Base-by-base conservation (phyloP, 257 asterid species). In the Dorcoceras hygrometricum region DNA sequence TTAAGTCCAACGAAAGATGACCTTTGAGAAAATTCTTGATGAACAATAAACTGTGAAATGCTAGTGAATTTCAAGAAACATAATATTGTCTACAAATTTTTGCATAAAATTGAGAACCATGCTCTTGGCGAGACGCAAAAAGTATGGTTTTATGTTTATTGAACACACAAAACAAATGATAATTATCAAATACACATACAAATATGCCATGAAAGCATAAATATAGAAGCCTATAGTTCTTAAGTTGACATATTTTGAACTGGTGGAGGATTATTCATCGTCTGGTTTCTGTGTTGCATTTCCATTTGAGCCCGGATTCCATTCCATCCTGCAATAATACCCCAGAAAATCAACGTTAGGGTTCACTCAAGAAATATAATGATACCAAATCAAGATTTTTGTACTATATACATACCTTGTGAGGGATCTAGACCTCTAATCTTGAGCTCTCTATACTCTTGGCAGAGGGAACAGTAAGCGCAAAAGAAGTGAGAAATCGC, bases 391-490 rank as follows among this genome's bases (percentile, higher is more conserved):
- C 31, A 14, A 19, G 14, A 19, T 29, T 16, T 12, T 27, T 26
- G 4, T 9, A 27, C 27, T 50, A 22, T n/a, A 11, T 27, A 23
- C 23, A 50, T 78, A 81, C 86, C 86, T 57, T 69, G 74, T 66
- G 83, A 73, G 10, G 85, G 87, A 73, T 81, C 78, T 1, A 81
- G 81, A 0, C 82, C 82, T 39, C 79, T 65, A 11, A n/a, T 68
- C 46, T 70, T 70, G 55, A 84, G 89, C 53, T 84, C 87, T 48
- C 89, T 70, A 34, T 64, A 81, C 71, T 81, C 87, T 28, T 84
- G 87, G 71, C 85, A 81, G 23, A 79, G 89, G 27, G 89, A 74
- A 69, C 85, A 81, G 12, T 69, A 77, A 4, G 84, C 63, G 24
- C 83, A 84, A 18, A 81, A 77, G 26, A 75, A 16, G 64, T 84